Base-by-base conservation (phyloP, 805 yeast genomes). In the Saccharomyces eubayanus region DNA sequence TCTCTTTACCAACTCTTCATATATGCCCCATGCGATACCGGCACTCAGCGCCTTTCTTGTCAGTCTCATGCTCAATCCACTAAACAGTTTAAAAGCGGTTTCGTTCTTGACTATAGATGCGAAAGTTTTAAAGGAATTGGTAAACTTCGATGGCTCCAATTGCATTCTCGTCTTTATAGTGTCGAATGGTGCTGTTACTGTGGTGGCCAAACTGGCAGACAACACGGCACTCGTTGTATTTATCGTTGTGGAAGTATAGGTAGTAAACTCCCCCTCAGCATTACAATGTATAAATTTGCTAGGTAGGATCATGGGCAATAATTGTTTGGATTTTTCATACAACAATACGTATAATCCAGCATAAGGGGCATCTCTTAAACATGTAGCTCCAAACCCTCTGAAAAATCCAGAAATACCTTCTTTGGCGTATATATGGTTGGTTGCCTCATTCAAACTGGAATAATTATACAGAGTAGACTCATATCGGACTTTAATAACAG, bases 1-100 rank as follows among this genome's bases (percentile, higher is more conserved):
- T 36, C 58, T 57, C 62, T 74, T 76, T 43, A 92, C 79, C 52
- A 92, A 72, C 66, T 94, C 97, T 69, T 94, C 99, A 67, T 92
- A 94, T 27, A 94, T 84, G 55, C 96, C 89, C 99, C 99, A 94
- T 50, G 96, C 90, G 56, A 94, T 89, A 1, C 96, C 97, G 0
- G 97, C 92, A 69, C 96, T 87, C 49, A 88, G 68, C 0, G 92
- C 96, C 70, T 94, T 94, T 61, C 98, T 77, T 4, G 85, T 77
- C 50, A 94, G 75, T 59, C 99, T 76, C 60, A 94, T 75, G 45
- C 89, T 79, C 30, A 94, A 72, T 0, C 99, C 99, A 67, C 89
- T 85, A 67, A 94, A 91, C 51, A 94, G 73, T 48, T 83, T 79
- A 28, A 69, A 58, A 28, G 77, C 59, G 5, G 74, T 84, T 69